These are phyloP conservation scores for Berkeleyomyces rouxiae DNA, from an alignment of 2,329 filamentous ascomycete genomes.

Conservation along the genomic window DNA sequence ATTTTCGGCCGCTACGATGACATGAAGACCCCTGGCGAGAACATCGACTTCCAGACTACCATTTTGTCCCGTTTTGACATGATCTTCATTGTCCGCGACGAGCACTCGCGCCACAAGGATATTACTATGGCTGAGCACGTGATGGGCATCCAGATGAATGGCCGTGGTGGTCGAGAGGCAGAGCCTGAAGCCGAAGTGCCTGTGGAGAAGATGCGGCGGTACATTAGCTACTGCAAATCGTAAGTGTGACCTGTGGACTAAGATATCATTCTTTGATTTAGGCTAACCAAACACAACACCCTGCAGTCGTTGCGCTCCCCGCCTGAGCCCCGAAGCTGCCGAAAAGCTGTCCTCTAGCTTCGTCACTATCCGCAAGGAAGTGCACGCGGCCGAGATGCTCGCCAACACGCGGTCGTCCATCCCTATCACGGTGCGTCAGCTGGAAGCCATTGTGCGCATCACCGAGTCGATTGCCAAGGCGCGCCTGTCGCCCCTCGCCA, in stretches of 20 bases:
- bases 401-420: conserved; percentile 84
- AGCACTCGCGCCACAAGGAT: conserved; percentile 77
- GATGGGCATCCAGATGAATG: conserved; percentile 93
- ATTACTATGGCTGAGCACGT: conserved; percentile 92
- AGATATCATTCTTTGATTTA: no score
- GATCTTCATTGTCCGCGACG: conserved; percentile 97
- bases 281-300: no score
- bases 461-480: conserved; percentile 91
- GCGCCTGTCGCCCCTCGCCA: conserved; percentile 68
- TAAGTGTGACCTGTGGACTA: conserved; percentile 28
- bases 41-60: conserved; percentile 98
- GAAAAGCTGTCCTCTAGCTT: conserved; percentile 97
- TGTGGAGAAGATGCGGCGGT: conserved; percentile 93
- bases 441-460: conserved; percentile 94
- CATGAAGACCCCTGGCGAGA: conserved; percentile 91
- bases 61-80: conserved; percentile 98
- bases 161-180: conserved; percentile 57
- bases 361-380: conserved; percentile 85
- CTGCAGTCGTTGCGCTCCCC: conserved; percentile 72
- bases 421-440: conserved; percentile 90
- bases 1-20: conserved; percentile 98
- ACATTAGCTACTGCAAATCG: conserved; percentile 94
- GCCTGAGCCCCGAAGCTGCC: conserved; percentile 74
- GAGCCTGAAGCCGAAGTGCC: conserved; percentile 74
- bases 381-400: conserved; percentile 78